Percentiles rank a stretch among this genome's conserved stretches.
Evolutionary conservation across 768 basidiomycete genomes (phyloP).

Genomic region (Phylloporus sp.): DNA sequence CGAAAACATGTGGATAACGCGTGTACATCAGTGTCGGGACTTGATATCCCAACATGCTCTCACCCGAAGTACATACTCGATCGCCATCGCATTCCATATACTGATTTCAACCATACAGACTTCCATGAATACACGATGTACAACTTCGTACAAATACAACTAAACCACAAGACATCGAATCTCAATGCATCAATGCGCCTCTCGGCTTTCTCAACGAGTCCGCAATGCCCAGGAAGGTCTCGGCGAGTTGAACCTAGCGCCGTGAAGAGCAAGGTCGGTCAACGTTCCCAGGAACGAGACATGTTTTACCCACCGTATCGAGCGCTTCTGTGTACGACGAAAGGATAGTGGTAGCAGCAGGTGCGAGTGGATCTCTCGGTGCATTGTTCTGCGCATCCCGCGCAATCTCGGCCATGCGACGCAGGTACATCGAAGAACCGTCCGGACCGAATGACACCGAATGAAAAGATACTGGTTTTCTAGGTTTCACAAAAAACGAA

Average conservation of each 20-base stretch:
- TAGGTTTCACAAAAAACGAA: constrained; percentile 15
- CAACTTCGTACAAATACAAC: neutral
- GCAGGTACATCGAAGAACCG: constrained; percentile 25
- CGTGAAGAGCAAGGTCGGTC: neutral
- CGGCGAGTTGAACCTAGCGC: constrained; percentile 45
- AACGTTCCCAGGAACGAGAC: neutral
- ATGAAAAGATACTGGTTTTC: constrained; percentile 55
- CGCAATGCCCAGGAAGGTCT: constrained; percentile 55
- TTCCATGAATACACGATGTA: too few relatives aligned
- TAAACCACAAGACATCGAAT: neutral
- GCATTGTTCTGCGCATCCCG: constrained; percentile 41
- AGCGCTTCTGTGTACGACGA: constrained; percentile 50
- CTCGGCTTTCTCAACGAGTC: constrained; percentile 54
- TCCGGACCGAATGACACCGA: constrained; percentile 50
- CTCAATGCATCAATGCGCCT: constrained; percentile 40
- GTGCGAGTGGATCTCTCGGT: constrained; percentile 36
- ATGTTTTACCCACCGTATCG: constrained; percentile 39
- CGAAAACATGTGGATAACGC: too few relatives aligned
- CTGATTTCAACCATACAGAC: too few relatives aligned
- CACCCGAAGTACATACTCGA: too few relatives aligned
- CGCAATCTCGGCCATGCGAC: constrained; percentile 51
- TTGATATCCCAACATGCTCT: too few relatives aligned
- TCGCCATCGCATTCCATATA: too few relatives aligned
- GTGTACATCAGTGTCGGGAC: too few relatives aligned
- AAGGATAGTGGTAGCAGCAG: constrained; percentile 28